phyloP scores from a whole-genome alignment of 805 yeast species.

The Hanseniaspora vineae region DNA sequence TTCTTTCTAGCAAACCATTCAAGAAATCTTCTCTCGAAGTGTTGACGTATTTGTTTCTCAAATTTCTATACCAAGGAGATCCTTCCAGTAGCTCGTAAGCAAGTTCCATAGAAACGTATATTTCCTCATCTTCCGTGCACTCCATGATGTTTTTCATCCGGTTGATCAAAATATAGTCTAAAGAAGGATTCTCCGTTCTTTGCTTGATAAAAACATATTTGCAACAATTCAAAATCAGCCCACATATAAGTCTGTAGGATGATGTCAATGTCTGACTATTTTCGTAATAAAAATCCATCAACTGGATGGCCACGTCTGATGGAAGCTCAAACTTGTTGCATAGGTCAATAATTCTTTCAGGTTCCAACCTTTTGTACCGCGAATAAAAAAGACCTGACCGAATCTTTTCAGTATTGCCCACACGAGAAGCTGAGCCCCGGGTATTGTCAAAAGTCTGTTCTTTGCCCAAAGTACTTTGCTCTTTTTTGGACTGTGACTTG shows the following conservation, averaged over 20 bases:
- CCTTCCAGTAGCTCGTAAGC: constrained; percentile 41
- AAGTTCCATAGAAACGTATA: constrained; percentile 39
- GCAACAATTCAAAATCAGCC: constrained; percentile 48
- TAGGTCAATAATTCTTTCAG: constrained; percentile 31
- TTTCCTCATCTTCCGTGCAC: constrained; percentile 34
- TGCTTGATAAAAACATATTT: constrained; percentile 37
- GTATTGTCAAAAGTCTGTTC: too few relatives aligned
- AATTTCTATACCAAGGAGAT: constrained; percentile 48
- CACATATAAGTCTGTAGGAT: constrained; percentile 62
- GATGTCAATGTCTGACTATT: constrained; percentile 42
- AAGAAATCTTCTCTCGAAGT: constrained; percentile 20
- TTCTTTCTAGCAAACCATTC: constrained; percentile 12
- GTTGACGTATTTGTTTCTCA: constrained; percentile 32
- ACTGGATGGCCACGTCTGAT: constrained; percentile 32
- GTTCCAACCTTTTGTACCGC: constrained; percentile 23
- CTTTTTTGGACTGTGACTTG: too few relatives aligned
- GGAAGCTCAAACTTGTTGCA: constrained; percentile 59
- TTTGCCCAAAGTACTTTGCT: too few relatives aligned
- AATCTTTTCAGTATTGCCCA: too few relatives aligned
- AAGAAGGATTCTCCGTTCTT: constrained; percentile 35
- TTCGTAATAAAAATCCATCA: constrained; percentile 37
- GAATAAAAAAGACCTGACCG: constrained; percentile 8
- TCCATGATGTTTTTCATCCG: constrained; percentile 41
- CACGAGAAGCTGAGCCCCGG: too few relatives aligned
- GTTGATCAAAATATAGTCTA: constrained; percentile 33